Base-by-base conservation (phyloP, 1,284 basidiomycete genomes). In the Somion occarium region DNA sequence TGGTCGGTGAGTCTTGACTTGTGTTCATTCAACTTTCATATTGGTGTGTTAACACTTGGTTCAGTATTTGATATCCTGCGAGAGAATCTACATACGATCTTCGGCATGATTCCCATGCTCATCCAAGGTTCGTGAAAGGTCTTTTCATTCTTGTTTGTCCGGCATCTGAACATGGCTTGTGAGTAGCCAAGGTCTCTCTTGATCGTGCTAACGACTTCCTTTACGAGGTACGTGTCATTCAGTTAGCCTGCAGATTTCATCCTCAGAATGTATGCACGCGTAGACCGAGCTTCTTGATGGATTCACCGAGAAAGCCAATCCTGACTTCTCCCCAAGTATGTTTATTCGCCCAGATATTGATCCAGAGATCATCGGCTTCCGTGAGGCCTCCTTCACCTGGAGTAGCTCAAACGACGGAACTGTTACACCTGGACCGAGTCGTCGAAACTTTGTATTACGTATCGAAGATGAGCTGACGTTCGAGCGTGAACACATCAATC, bases 381-480 rank as follows among this genome's bases (percentile, higher is more conserved):
- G 64, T 22, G 63, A 70, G 23, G 71, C 73, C 1, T 63, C 64
- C 9, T 75, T 75, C 57, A 67, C 69, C 4, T 75, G 74, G 73
- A 61, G 64, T 0, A 61, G 58, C 20, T 61, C 62, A 12, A 52
- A 50, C 20, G 54, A 63, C 19, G 64, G 60, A 3, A 46, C 59
- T 4, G 24, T 61, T 25, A 70, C 65, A 0, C 68, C 69, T 0
- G 56, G 53, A 1, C 53, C 52, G 1, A 62, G 55, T 2, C 56
- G 57, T 4, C 63, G 71, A n/a, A 70, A 70, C 51, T 83, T 82
- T 66, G 64, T 62, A 5, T 70, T 85, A 12, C 62, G 61, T 0
- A 67, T 83, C 22, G 72, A 77, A 1, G 73, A 66, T 19, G 79
- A 84, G 54, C 62, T 86, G 15, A 61, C 71, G 5, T 87, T 88